A percentile compares a stretch with the other conserved stretches of the same genome.
phyloP scores from a whole-genome alignment of 2,329 filamentous ascomycete species.

The Penicillium hordei region DNA sequence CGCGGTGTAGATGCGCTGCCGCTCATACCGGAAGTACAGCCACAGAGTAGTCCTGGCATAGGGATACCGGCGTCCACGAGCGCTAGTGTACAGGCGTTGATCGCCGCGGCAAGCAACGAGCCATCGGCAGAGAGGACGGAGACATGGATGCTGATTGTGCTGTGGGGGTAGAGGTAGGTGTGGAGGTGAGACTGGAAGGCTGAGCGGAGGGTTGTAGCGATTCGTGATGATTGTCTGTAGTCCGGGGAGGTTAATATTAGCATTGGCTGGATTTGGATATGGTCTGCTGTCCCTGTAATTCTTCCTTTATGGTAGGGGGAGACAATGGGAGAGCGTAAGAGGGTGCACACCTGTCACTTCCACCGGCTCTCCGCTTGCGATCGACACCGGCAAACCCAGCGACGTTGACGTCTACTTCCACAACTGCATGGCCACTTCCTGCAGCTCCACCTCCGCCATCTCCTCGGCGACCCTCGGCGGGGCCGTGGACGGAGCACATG shows the following conservation, averaged over 20 bases:
- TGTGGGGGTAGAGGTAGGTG: conserved; percentile 85
- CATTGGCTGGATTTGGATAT: not conserved
- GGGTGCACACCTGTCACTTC: conserved; percentile 70
- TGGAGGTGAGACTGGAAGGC: conserved; percentile 77
- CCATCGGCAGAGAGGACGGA: conserved; percentile 90
- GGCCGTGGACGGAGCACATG: conserved; percentile 86
- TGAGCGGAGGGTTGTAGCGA: conserved; percentile 67
- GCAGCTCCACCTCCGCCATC: conserved; percentile 46
- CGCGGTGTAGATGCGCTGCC: conserved; percentile 44
- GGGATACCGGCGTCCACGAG: conserved; percentile 93
- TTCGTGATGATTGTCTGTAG: conserved; percentile 65
- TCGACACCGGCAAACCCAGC: conserved; percentile 88
- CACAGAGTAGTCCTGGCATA: conserved; percentile 87
- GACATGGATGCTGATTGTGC: conserved; percentile 76
- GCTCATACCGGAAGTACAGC: conserved; percentile 78
- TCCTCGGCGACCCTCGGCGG: conserved; percentile 65
- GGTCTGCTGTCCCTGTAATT: not conserved
- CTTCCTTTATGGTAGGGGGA: not conserved
- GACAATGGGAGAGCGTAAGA: not conserved
- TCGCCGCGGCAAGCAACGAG: conserved; percentile 79
- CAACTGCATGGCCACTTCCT: conserved; percentile 59
- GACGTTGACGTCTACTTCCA: conserved; percentile 79
- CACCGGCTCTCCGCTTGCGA: conserved; percentile 67
- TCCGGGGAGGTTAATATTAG: not conserved
- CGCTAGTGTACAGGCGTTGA: conserved; percentile 89